phyloP scores from a whole-genome alignment of 2,329 filamentous ascomycete genomes.

The Stachybotrys echinatus region DNA sequence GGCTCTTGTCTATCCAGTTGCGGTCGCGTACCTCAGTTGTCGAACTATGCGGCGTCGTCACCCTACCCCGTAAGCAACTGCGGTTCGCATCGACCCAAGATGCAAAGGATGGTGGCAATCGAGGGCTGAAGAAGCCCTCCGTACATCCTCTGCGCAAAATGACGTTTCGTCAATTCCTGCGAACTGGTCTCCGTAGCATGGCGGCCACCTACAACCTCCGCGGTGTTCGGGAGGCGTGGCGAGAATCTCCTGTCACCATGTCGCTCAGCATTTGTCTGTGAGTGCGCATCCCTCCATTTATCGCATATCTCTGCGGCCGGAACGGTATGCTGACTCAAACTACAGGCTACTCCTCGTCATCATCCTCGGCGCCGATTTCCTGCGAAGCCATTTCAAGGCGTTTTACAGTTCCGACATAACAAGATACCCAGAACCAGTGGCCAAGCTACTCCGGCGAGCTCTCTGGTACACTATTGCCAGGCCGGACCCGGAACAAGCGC shows the following conservation, averaged over 20 bases:
- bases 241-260: conserved; percentile 23
- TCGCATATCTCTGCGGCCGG: background rate
- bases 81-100: conserved; percentile 20
- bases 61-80: conserved; percentile 18
- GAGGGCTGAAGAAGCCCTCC: background rate
- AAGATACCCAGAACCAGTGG: conserved; percentile 62
- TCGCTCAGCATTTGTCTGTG: conserved; percentile 25
- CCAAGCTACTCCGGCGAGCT: conserved; percentile 73
- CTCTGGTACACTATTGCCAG: conserved; percentile 80
- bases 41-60: conserved; percentile 22
- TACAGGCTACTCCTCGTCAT: background rate
- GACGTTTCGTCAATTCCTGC: conserved; percentile 23
- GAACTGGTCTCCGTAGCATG: conserved; percentile 27
- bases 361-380: background rate
- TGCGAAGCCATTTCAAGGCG: conserved; percentile 19
- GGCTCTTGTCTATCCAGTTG: conserved; percentile 26
- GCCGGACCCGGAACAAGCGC: conserved; percentile 68
- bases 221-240: conserved; percentile 27
- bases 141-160: conserved; percentile 14
- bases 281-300: conserved; percentile 2
- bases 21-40: conserved; percentile 19
- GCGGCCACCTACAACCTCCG: conserved; percentile 26
- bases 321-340: background rate
- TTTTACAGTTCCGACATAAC: conserved; percentile 53
- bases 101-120: conserved; percentile 2